Evolutionary conservation across 164 flowering plant species (phyloP).

Genomic region (Vitis amurensis): DNA sequence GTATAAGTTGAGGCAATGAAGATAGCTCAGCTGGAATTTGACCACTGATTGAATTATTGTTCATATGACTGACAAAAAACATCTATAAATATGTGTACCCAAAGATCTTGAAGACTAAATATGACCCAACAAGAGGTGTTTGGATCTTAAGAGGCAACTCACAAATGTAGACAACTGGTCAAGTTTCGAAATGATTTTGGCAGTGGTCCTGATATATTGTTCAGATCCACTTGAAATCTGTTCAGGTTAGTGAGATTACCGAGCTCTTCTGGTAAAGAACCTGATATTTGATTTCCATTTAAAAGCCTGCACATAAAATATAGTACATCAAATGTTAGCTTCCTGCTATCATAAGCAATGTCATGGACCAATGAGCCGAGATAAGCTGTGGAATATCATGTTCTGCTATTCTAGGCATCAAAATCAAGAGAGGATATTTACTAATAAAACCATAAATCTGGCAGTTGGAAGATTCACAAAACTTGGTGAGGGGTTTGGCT

Average conservation of each 20-base stretch:
- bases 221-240: slow-evolving; percentile 73
- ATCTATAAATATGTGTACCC: no score
- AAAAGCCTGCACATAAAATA: slow-evolving; percentile 59
- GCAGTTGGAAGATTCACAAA: no score
- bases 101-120: no score
- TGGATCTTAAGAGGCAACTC: slow-evolving; percentile 30
- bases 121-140: neutral
- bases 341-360: neutral
- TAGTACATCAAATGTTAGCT: neutral
- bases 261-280: slow-evolving; percentile 76
- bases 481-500: no score
- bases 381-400: neutral
- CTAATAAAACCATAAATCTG: no score
- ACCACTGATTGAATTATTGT: slow-evolving; percentile 30
- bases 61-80: slow-evolving; percentile 19
- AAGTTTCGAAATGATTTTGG: slow-evolving; percentile 80
- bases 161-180: slow-evolving; percentile 62
- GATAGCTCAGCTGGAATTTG: slow-evolving; percentile 26
- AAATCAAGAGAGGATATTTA: no score
- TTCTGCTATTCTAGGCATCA: no score
- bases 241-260: slow-evolving; percentile 60
- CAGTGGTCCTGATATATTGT: slow-evolving; percentile 64
- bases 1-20: slow-evolving; percentile 10
- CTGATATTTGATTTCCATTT: slow-evolving; percentile 75
- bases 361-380: neutral